Conservation (phyloP, 495 filamentous ascomycete genomes). For the Tuber melanosporum region DNA sequence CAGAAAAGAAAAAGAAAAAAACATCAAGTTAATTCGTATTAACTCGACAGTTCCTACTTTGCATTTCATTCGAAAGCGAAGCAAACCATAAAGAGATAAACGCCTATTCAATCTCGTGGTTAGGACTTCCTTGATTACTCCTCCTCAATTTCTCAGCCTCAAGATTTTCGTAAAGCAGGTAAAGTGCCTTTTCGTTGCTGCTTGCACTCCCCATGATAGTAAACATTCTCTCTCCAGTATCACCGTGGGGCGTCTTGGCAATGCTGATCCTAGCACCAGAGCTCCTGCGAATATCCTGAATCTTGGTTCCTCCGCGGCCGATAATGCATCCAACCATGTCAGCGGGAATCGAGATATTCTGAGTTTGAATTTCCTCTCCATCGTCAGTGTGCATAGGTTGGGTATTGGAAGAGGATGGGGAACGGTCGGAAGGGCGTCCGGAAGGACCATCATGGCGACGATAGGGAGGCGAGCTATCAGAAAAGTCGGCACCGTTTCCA, state of each 20-base stretch:
- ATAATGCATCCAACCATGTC: slow-evolving; percentile 99
- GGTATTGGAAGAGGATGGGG: slow-evolving; percentile 67
- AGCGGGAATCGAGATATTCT: slow-evolving; percentile 97
- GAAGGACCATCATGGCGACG: slow-evolving; percentile 39
- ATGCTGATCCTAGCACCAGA: slow-evolving; percentile 97
- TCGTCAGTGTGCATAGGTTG: slow-evolving; percentile 85
- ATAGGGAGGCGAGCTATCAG: slow-evolving; percentile 53
- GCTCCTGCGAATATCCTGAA: slow-evolving; percentile 92
- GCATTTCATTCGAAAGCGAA: slow-evolving; percentile 9
- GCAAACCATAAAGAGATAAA: slow-evolving; percentile 15
- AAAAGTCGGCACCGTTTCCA: slow-evolving; percentile 96
- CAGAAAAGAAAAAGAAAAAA: slow-evolving; percentile 6
- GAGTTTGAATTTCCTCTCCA: slow-evolving; percentile 94
- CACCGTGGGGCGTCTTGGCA: slow-evolving; percentile 94
- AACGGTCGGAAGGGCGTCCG: slow-evolving; percentile 60
- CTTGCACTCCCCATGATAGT: slow-evolving; percentile 91
- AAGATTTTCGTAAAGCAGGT: slow-evolving; percentile 95
- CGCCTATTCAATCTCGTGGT: slow-evolving; percentile 21
- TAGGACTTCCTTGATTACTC: slow-evolving; percentile 24
- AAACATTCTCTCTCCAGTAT: slow-evolving; percentile 98
- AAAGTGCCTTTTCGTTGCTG: slow-evolving; percentile 91
- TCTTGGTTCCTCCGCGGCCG: slow-evolving; percentile 86
- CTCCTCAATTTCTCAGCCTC: slow-evolving; percentile 98
- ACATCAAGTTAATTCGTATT: slow-evolving; percentile 14
- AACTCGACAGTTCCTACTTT: slow-evolving; percentile 17